Evolutionary conservation across 306 rosid genomes (phyloP), one percentile per base, ranked within the genome.

Genomic region (Malus orientalis): DNA sequence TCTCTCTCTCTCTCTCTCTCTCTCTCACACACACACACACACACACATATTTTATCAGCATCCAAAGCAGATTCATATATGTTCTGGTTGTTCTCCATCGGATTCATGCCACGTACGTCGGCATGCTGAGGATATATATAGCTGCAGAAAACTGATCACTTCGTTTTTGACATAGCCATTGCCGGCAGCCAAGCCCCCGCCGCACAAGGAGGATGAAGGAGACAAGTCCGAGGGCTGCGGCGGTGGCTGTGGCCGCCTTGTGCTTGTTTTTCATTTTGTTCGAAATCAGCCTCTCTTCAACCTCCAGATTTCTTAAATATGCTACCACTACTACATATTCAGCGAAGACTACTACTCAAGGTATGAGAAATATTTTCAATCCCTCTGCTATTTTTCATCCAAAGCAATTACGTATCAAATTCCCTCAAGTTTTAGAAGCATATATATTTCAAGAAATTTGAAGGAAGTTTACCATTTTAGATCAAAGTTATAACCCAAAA

Each of bases 271-370:
- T 61, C 70, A 61, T 62, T 2, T 4, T 6, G 27, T 74, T 60
- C n/a, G 42, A 74, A 69, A 27, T 74, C 70, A 27, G 45, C 51
- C 32, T 44, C n/a, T 74, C 70, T 19, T 27, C 78, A 29, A 61
- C 60, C 78, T 74, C 78, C 69, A 44, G 23, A 70, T 76, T 76
- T 20, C 67, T 77, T 6, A 25, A 55, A 64, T 4, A 18, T 27
- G 23, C 42, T 20, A 20, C 20, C 14, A 27, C 23, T 64, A 42
- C 55, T 64, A 57, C 79, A 85, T 82, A 78, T 76, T 62, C 57
- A 20, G 20, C 33, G 23, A 64, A 38, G 59, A 16, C 11, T 38
- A 58, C 20, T 18, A 18, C 6, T 80, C 68, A 73, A 82, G 75
- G 65, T 44, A 49, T 5, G 69, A 75, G 38, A 10, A 8, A 65